Evolutionary conservation across 163 green algal genomes (phyloP), one percentile per base, ranked within the genome.

Genomic region (Scenedesmus sp.): DNA sequence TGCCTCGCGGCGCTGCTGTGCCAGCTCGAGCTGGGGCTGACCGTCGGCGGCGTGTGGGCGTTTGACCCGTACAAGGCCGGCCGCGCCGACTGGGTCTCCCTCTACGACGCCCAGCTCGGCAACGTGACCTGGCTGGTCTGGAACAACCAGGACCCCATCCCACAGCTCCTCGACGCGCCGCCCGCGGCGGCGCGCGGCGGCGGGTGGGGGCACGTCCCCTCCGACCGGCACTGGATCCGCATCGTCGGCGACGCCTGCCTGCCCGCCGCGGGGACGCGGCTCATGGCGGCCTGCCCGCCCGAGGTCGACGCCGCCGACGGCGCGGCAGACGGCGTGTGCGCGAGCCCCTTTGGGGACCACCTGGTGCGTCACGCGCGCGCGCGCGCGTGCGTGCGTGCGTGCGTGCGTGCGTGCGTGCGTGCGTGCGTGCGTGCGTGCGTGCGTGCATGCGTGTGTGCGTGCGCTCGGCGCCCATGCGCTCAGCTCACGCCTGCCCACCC

Each of bases 111-210:
- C 20, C 42, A 60, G 24, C 50, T 73, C 13, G 64, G 45, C 6
- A 44, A 62, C 17, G 42, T 60, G 64, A 73, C 39, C 29, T 73
- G 39, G 14, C 7, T 39, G 9, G 33, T 36, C 29, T 73, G 64
- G 64, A 73, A 73, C 45, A 73, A 73, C 31, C 64, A 73, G n/a
- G 64, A 73, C 44, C 64, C 64, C n/a, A 66, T 66, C 58, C 58
- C 58, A 15, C 58, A 44, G 33, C 33, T 66, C 15, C 26, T 66
- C 29, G 58, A 66, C 17, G 39, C 42, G 20, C n/a, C 22, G 14
- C 20, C 42, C 10, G 29, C n/a, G 11, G 64, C 50, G 2, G 54
- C 29, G 3, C 26, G 36, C 20, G 20, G 5, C 26, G 28, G 24
- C 18, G 64, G 33, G 9, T 76, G 47, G 47, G 67, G 18, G 4